Evolutionary conservation across 2,329 filamentous ascomycete species (phyloP), one percentile per base, ranked within the genome.

Genomic region (Diplocarpon rosae): DNA sequence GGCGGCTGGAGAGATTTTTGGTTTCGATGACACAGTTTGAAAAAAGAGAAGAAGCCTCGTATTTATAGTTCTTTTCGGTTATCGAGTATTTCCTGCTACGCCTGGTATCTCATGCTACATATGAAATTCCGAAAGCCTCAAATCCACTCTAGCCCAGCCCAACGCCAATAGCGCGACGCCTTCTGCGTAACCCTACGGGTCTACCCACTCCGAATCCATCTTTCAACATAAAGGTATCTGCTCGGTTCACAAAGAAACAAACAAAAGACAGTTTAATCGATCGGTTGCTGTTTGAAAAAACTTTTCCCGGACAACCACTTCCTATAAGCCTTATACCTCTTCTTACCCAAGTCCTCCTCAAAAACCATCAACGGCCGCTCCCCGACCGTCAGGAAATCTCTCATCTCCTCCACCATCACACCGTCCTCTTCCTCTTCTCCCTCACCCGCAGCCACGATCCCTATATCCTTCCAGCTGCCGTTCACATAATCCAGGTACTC

Each of bases 241-340:
- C 20, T 24, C 20, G 4, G 3, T 7, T 24, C 20, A 24, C 20
- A 24, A n/a, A n/a, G n/a, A n/a, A n/a, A n/a, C n/a, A n/a, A n/a
- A 4, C 20, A 24, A 24, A 7, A 24, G 20, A n/a, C 20, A 24
- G 20, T 24, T 47, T 27, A 62, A 58, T 72, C 70, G 52, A 72
- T 70, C 37, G 81, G 78, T 63, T 82, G 78, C 70, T 95, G 89
- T 66, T 96, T 96, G 64, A 96, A 96, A 58, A 96, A 74, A 57
- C 87, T 95, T 69, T 95, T 96, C 14, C 90, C 90, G 50, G 80
- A 76, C 59, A 98, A 70, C 90, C 92, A 98, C 66, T 95, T 93
- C 58, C 82, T 71, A 65, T 98, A 98, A 9, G 89, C 85, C 66
- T 95, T 96, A 65, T 98, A 98, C 55, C 92, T 73, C 72, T 96